A percentile compares a stretch with the other conserved stretches of the same genome.
These are phyloP conservation scores for Aspergillus sp. DNA, from an alignment of 2,329 filamentous ascomycete genomes.

Conservation along the genomic window DNA sequence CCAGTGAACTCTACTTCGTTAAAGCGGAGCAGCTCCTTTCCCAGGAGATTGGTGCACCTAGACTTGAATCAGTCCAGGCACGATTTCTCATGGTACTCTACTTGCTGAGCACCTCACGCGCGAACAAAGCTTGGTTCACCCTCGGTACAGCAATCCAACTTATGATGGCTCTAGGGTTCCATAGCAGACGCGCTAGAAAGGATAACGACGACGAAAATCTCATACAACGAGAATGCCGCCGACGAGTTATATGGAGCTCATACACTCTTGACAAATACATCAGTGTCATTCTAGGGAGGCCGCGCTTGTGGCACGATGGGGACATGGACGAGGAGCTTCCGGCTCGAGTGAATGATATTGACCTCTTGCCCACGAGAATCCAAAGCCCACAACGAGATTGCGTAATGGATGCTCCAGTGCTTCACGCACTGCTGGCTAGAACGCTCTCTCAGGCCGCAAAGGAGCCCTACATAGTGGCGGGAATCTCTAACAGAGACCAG, in stretches of 20 bases:
- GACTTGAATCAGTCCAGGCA: conserved; percentile 22
- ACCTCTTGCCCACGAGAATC: conserved; percentile 9
- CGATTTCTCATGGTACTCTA: conserved; percentile 31
- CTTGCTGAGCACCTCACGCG: conserved; percentile 37
- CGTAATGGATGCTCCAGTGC: conserved; percentile 24
- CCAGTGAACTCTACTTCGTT: conserved; percentile 22
- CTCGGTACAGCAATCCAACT: conserved; percentile 40
- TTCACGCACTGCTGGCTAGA: conserved; percentile 20
- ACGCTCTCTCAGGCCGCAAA: conserved; percentile 21
- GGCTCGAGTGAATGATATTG: conserved; percentile 18
- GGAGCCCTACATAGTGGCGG: conserved; percentile 20
- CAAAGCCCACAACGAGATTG: conserved; percentile 17
- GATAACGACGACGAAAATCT: conserved; percentile 10
- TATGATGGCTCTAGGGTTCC: conserved; percentile 37
- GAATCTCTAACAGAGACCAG: conserved; percentile 11
- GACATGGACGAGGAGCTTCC: conserved; percentile 57
- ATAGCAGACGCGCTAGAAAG: conserved; percentile 22
- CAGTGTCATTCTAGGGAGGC: conserved; percentile 39
- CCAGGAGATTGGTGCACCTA: conserved; percentile 20
- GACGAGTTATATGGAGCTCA: conserved; percentile 39
- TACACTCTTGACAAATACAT: conserved; percentile 43
- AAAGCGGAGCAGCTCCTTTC: conserved; percentile 20
- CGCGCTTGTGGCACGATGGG: conserved; percentile 36
- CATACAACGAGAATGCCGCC: conserved; percentile 32
- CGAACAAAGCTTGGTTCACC: conserved; percentile 39